Evolutionary conservation across 306 rosid species (phyloP).

Genomic region (Castanea sativa): DNA sequence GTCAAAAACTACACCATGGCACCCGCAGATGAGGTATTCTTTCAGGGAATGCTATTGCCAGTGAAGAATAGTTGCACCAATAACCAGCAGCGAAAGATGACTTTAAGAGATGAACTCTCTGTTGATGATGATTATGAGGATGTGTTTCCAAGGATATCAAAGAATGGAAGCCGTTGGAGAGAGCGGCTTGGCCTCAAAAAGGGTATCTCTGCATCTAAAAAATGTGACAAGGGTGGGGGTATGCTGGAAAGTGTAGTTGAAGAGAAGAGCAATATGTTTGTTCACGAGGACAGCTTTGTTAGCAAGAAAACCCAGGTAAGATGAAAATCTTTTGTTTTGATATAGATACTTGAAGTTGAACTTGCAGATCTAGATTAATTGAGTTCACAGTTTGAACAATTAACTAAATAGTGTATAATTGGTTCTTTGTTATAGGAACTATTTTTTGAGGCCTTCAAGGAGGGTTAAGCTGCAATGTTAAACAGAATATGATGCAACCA

Average conservation of each 20-base stretch:
- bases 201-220: conserved; percentile 39
- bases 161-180: conserved; percentile 67
- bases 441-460: neutral
- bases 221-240: conserved; percentile 44
- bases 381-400: neutral
- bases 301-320: conserved; percentile 58
- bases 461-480: neutral
- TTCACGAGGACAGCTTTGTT: conserved; percentile 43
- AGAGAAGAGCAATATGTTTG: conserved; percentile 43
- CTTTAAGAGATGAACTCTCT: conserved; percentile 74
- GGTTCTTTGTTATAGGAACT: neutral
- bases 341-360: neutral
- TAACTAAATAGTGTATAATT: neutral
- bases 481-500: neutral
- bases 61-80: conserved; percentile 41
- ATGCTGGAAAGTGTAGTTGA: conserved; percentile 54
- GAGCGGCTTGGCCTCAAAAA: conserved; percentile 68
- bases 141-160: conserved; percentile 48
- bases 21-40: conserved; percentile 81
- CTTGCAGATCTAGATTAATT: neutral
- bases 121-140: conserved; percentile 40
- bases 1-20: conserved; percentile 68
- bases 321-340: neutral
- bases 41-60: conserved; percentile 82
- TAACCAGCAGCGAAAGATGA: conserved; percentile 41